These are phyloP conservation scores for Penicillium riverlandense DNA, from an alignment of 495 filamentous ascomycete genomes.

Conservation along the genomic window DNA sequence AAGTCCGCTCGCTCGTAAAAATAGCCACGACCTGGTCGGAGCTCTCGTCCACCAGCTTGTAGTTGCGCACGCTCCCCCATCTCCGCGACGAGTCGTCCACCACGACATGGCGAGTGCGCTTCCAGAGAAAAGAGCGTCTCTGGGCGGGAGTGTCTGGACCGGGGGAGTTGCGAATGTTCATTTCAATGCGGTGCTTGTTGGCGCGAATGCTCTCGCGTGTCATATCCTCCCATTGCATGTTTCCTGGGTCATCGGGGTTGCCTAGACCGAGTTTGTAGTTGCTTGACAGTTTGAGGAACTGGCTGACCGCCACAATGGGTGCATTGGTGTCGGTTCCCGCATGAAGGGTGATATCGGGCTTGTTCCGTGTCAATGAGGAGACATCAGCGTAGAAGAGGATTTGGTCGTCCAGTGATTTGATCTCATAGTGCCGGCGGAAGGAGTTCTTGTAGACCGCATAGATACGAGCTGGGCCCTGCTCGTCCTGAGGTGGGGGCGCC, in stretches of 20 bases:
- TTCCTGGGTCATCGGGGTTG: slow-evolving; percentile 7
- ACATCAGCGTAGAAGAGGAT: slow-evolving; percentile 8
- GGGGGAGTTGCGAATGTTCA: slow-evolving; percentile 1
- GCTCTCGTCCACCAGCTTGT: slow-evolving; percentile 15
- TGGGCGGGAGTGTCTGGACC: not conserved
- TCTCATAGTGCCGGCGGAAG: slow-evolving; percentile 10
- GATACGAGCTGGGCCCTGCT: slow-evolving; percentile 1
- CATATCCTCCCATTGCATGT: slow-evolving; percentile 19
- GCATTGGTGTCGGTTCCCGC: slow-evolving; percentile 7
- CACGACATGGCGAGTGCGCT: slow-evolving; percentile 13
- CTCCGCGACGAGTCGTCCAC: slow-evolving; percentile 2
- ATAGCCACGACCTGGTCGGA: slow-evolving; percentile 12
- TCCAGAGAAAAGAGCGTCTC: slow-evolving; percentile 15
- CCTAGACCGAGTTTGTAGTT: slow-evolving; percentile 14
- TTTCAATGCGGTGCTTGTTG: slow-evolving; percentile 13
- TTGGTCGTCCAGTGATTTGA: slow-evolving; percentile 8
- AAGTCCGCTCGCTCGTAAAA: slow-evolving; percentile 6
- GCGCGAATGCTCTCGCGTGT: slow-evolving; percentile 2
- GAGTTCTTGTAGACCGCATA: slow-evolving; percentile 6
- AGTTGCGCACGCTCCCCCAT: slow-evolving; percentile 8
- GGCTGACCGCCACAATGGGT: slow-evolving; percentile 14
- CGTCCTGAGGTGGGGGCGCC: not conserved
- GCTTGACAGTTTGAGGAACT: slow-evolving; percentile 12
- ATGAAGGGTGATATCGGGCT: slow-evolving; percentile 14
- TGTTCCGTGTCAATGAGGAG: slow-evolving; percentile 9